These are phyloP conservation scores for Penicillium sp. DNA, from an alignment of 2,329 filamentous ascomycete species.

Conservation along the genomic window DNA sequence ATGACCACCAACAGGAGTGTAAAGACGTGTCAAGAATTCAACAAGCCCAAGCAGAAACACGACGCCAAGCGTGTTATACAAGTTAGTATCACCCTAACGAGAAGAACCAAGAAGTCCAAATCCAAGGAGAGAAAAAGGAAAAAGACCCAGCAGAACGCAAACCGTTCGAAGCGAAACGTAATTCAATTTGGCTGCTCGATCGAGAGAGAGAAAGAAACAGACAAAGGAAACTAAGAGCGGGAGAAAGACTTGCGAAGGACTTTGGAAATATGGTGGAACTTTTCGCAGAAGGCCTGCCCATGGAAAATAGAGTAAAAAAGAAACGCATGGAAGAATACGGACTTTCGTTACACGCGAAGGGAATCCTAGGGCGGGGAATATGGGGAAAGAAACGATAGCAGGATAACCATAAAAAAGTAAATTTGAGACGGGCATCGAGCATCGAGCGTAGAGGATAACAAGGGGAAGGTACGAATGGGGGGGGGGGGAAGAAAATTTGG, in stretches of 20 bases:
- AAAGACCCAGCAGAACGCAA: conserved; percentile 34
- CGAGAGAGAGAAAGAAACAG: conserved; percentile 30
- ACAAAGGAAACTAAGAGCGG: conserved; percentile 15
- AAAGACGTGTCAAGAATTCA: conserved; percentile 22
- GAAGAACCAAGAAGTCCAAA: conserved; percentile 19
- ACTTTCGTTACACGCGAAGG: conserved; percentile 46
- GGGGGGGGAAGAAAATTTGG: background rate
- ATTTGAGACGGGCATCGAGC: conserved; percentile 6
- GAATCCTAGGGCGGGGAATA: conserved; percentile 32
- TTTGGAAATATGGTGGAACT: conserved; percentile 41
- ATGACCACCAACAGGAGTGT: conserved; percentile 23
- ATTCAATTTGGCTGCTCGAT: conserved; percentile 46
- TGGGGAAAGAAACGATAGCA: conserved; percentile 26
- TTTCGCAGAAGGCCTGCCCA: conserved; percentile 53
- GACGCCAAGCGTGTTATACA: conserved; percentile 41
- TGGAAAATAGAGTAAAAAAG: conserved; percentile 40
- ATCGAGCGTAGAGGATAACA: conserved; percentile 17
- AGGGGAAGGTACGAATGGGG: conserved; percentile 2
- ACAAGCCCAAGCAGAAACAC: conserved; percentile 27
- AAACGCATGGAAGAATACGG: conserved; percentile 40
- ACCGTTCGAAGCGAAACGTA: conserved; percentile 40
- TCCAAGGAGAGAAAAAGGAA: conserved; percentile 12
- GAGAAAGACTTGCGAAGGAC: conserved; percentile 24
- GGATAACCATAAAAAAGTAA: conserved; percentile 22
- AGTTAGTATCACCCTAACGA: conserved; percentile 35